A percentile compares a stretch with the other conserved stretches of the same genome.
Conservation (phyloP, 1,284 basidiomycete species). For the Rhizoctonia solani region DNA sequence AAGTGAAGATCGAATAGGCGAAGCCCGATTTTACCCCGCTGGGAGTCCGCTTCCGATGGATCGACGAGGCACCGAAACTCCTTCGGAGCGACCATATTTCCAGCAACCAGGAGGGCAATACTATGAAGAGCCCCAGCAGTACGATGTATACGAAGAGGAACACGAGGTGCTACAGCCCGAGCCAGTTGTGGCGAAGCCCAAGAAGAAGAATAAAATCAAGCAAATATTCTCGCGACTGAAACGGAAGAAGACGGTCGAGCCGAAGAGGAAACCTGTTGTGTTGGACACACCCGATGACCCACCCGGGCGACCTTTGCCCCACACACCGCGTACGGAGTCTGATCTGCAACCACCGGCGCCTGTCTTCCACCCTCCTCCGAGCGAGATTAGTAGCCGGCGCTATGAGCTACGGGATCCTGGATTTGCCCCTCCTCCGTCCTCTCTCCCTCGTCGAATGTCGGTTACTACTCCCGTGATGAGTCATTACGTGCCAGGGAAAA, state of each 20-base stretch:
- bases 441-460: background rate
- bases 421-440: background rate
- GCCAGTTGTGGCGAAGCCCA: background rate
- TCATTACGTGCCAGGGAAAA: conserved; percentile 7
- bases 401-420: conserved; percentile 23
- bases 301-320: background rate
- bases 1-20: conserved; percentile 20
- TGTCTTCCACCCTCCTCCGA: background rate
- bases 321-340: background rate
- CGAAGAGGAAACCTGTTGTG: background rate
- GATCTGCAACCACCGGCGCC: background rate
- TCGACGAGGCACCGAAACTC: background rate
- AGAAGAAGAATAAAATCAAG: conserved; percentile 28
- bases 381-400: conserved; percentile 13
- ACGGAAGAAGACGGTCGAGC: conserved; percentile 15
- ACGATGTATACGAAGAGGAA: no score
- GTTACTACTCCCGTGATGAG: conserved; percentile 5
- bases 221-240: conserved; percentile 14
- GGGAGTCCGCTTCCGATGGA: conserved; percentile 20
- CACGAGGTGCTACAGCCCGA: no score
- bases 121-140: conserved; percentile 15
- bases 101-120: background rate
- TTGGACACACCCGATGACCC: background rate
- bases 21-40: conserved; percentile 16
- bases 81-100: background rate